Base-by-base conservation (phyloP, 106 monocot genomes). In the Vanilla planifolia region DNA sequence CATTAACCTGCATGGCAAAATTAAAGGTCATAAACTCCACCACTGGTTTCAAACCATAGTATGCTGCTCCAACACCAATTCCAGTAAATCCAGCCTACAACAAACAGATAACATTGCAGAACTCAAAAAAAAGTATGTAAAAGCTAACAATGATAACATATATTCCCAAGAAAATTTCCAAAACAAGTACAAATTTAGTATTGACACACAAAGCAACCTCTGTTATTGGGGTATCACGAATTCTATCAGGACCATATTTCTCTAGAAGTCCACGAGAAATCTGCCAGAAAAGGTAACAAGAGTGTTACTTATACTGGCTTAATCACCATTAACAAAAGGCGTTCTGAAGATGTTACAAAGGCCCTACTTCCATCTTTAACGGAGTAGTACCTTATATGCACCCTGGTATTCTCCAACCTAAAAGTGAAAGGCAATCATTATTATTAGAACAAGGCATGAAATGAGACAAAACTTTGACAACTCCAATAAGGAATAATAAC, bases 401-500 rank as follows among this genome's bases (percentile, higher is more conserved):
- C 98, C 98, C 74, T 99, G 92, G 60, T 92, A 99, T 64, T 99
- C 98, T 21, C 98, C 98, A 69, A 99, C 98, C 96, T 98, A 58
- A 39, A 74, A 42, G 20, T 8, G 27, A 35, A 40, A 48, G 21
- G 6, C 9, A 32, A 16, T 2, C 5, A 51, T 70, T n/a, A n/a
- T n/a, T n/a, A n/a, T n/a, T 27, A 67, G 51, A 29, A 30, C 51
- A 70, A 45, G 52, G 16, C 25, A 32, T 41, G 32, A 22, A 43
- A 48, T 39, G 33, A 28, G 16, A 47, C n/a, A 1, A 15, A 30
- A 57, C 2, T 2, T 57, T 57, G 35, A 21, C 1, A 7, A 36
- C 21, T 35, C 20, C 3, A 57, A 8, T 57, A n/a, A 4, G 1
- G 3, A 9, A 48, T 20, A 48, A 48, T 14, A 17, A 36, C 13